Conservation (phyloP, 2,329 filamentous ascomycete genomes). For the Fusarium austroafricanum region DNA sequence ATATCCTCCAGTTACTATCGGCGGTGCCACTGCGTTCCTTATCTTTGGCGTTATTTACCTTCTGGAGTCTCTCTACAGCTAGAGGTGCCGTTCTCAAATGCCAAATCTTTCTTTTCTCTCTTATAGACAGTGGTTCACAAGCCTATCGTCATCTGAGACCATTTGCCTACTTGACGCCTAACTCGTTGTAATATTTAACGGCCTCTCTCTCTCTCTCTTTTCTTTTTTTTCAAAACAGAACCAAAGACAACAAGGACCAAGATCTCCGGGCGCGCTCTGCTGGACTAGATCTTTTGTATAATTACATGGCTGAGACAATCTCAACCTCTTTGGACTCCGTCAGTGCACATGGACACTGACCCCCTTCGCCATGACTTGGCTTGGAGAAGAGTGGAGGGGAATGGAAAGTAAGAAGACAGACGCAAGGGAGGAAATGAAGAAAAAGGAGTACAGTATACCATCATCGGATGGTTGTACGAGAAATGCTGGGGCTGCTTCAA, state of each 20-base stretch:
- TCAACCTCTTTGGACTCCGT: constrained; percentile 10
- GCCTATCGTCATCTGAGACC: constrained; percentile 18
- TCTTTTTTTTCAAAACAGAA: neutral
- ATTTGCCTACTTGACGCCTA: constrained; percentile 34
- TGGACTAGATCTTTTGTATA: constrained; percentile 30
- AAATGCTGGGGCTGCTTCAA: constrained; percentile 10
- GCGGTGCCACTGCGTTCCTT: constrained; percentile 90
- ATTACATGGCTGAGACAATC: constrained; percentile 29
- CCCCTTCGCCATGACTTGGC: constrained; percentile 8
- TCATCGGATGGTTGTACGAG: neutral
- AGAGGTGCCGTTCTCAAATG: constrained; percentile 30
- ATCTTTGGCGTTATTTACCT: constrained; percentile 93
- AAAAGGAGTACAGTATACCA: neutral
- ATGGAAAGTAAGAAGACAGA: constrained; percentile 9
- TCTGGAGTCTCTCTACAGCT: constrained; percentile 77
- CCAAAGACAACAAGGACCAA: constrained; percentile 8
- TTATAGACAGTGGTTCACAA: constrained; percentile 23
- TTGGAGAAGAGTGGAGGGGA: neutral
- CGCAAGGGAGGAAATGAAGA: constrained; percentile 17
- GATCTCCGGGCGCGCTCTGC: neutral
- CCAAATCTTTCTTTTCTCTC: constrained; percentile 17
- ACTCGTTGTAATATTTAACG: constrained; percentile 42
- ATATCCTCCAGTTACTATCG: constrained; percentile 78
- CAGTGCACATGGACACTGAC: constrained; percentile 17
- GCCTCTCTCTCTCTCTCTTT: constrained; percentile 21